Evolutionary conservation across 2,329 filamentous ascomycete genomes (phyloP).

Genomic region (Talaromyces sp.): DNA sequence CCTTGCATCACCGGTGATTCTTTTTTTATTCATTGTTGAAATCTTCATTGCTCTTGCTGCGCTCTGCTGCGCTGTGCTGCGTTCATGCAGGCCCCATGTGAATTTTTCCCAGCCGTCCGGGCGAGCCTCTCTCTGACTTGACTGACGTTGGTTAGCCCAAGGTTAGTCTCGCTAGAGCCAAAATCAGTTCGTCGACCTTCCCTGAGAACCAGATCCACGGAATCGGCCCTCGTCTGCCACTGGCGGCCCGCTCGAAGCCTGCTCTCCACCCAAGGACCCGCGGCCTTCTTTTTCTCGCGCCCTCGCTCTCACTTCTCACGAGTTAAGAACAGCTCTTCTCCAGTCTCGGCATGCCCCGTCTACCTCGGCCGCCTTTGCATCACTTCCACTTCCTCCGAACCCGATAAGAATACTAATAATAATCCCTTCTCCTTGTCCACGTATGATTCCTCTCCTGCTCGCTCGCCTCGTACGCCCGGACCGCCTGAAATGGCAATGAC

Average conservation of each 20-base stretch:
- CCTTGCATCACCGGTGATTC: too few species aligned
- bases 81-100: background rate
- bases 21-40: too few species aligned
- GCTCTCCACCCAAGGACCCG: background rate
- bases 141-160: background rate
- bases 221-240: constrained; percentile 4
- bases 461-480: background rate
- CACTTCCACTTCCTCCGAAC: background rate
- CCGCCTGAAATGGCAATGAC: constrained; percentile 10
- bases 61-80: background rate
- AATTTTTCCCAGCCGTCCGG: background rate
- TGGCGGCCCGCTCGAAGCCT: background rate
- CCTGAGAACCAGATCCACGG: constrained; percentile 13
- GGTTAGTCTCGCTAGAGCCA: background rate
- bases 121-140: background rate
- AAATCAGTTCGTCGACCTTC: background rate
- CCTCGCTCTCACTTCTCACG: background rate
- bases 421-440: background rate
- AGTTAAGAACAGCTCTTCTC: background rate
- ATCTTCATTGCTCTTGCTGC: background rate
- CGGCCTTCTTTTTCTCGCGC: background rate
- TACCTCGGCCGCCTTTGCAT: background rate
- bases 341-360: background rate
- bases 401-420: background rate
- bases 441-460: background rate